Evolutionary conservation across 2,329 filamentous ascomycete genomes (phyloP).

Genomic region (Fusarium citri): DNA sequence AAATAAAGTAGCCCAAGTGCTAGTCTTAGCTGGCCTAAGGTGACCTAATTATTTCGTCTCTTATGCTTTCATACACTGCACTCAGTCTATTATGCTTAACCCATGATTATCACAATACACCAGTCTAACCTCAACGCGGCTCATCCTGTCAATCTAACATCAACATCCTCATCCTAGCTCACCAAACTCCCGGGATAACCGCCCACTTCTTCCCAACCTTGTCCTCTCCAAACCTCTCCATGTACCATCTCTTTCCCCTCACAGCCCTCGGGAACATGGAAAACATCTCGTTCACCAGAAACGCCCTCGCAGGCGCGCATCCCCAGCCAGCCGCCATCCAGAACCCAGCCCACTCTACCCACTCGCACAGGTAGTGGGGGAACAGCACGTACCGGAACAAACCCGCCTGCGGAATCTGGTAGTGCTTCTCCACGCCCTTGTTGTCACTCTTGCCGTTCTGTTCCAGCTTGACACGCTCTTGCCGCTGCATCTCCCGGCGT

Average conservation of each 20-base stretch:
- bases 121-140: neutral
- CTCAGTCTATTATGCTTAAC: neutral
- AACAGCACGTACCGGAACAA: constrained; percentile 86
- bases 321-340: constrained; percentile 77
- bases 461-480: constrained; percentile 55
- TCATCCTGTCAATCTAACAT: constrained; percentile 16
- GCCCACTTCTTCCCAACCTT: constrained; percentile 81
- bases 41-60: neutral
- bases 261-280: constrained; percentile 91
- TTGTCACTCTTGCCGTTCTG: constrained; percentile 32
- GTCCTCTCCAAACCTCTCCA: constrained; percentile 86
- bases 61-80: neutral
- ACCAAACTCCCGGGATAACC: constrained; percentile 68
- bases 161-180: constrained; percentile 53
- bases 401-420: constrained; percentile 85
- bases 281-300: constrained; percentile 87
- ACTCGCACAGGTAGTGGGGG: constrained; percentile 96
- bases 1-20: neutral
- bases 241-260: constrained; percentile 86
- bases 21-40: neutral
- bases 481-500: constrained; percentile 71
- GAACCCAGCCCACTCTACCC: constrained; percentile 95
- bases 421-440: constrained; percentile 73
- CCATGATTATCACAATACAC: neutral
- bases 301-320: constrained; percentile 81